Conservation (phyloP, 352 stramenopile genomes). For the Pythium insidiosum region DNA sequence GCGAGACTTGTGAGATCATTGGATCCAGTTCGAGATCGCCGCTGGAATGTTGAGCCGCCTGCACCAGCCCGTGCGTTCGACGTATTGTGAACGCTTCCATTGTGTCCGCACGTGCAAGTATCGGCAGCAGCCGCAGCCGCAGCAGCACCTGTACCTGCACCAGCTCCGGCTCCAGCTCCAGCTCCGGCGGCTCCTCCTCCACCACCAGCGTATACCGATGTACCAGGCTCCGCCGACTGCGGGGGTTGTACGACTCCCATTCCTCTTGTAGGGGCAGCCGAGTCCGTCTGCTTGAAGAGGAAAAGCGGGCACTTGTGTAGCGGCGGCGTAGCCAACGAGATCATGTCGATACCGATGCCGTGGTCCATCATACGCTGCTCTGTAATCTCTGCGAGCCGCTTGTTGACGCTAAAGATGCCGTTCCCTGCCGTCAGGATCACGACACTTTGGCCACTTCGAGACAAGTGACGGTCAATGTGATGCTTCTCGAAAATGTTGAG, state of each 20-base stretch:
- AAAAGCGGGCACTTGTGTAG: conserved; percentile 98
- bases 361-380: conserved; percentile 99
- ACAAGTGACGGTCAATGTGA: conserved; percentile 96
- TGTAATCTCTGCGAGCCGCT: conserved; percentile 93
- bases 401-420: conserved; percentile 96
- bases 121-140: conserved; percentile 1
- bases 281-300: conserved; percentile 87
- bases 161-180: conserved; percentile 6
- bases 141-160: not conserved
- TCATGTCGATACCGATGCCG: conserved; percentile 98
- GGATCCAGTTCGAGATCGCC: conserved; percentile 12
- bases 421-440: conserved; percentile 93
- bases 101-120: conserved; percentile 6
- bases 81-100: conserved; percentile 2
- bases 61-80: conserved; percentile 6
- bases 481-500: conserved; percentile 99
- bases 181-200: conserved; percentile 38
- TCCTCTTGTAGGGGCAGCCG: too few species aligned
- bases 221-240: not conserved
- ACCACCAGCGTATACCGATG: not conserved
- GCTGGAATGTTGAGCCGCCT: not conserved
- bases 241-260: too few species aligned
- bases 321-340: conserved; percentile 91
- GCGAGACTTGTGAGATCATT: conserved; percentile 10
- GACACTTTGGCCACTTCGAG: conserved; percentile 93